Conservation (phyloP, 2,329 filamentous ascomycete genomes). For the Claviceps cyperi region DNA sequence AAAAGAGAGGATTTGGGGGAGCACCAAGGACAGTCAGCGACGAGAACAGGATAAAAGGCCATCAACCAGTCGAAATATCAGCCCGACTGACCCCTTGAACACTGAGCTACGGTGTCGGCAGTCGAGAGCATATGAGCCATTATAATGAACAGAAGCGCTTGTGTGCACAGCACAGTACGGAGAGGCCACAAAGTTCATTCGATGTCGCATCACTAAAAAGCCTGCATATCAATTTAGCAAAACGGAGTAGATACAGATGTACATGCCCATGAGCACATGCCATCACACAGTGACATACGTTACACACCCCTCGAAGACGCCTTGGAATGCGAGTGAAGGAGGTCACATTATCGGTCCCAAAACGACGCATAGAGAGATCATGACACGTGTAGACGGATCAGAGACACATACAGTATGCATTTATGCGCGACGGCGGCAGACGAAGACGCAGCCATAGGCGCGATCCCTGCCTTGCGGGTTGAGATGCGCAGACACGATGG, state of each 20-base stretch:
- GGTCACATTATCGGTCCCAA: neutral
- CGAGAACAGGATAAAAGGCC: neutral
- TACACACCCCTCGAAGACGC: neutral
- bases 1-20: neutral
- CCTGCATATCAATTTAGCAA: neutral
- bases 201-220: neutral
- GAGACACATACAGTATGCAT: neutral
- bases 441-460: neutral
- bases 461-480: neutral
- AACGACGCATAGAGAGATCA: slow-evolving; percentile 2
- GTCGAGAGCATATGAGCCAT: neutral
- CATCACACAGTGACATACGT: neutral
- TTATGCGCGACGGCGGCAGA: neutral
- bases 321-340: neutral
- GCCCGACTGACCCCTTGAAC: neutral
- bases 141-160: neutral
- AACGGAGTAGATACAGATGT: neutral
- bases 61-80: neutral
- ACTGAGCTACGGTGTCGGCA: neutral
- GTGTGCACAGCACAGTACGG: neutral
- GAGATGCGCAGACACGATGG: neutral
- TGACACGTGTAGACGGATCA: slow-evolving; percentile 5
- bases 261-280: neutral
- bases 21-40: neutral
- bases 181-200: neutral